phyloP scores from a whole-genome alignment of 805 yeast genomes.

The Cyberlindnera americana region DNA sequence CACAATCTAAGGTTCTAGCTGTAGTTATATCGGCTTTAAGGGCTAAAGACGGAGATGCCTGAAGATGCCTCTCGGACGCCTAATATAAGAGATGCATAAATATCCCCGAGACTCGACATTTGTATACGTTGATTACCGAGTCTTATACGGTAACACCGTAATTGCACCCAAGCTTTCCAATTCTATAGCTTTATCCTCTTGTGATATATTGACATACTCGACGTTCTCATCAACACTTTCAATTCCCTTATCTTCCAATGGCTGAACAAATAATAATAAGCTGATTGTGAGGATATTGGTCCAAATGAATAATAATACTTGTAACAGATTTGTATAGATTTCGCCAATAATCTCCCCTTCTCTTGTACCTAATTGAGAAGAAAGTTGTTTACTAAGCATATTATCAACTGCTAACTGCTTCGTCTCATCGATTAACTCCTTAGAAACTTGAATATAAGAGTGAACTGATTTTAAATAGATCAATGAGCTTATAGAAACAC shows the following conservation, averaged over 20 bases:
- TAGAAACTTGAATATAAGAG: constrained; percentile 1
- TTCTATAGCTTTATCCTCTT: too few relatives aligned
- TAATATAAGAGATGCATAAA: too few relatives aligned
- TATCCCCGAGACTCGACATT: too few relatives aligned
- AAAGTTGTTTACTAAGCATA: constrained; percentile 5
- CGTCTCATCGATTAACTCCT: constrained; percentile 6
- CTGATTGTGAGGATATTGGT: constrained; percentile 7
- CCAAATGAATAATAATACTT: constrained; percentile 11
- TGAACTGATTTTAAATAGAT: constrained; percentile 10
- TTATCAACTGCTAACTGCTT: constrained; percentile 10
- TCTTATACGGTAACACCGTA: too few relatives aligned
- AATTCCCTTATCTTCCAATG: constrained; percentile 6
- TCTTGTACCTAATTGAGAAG: neutral
- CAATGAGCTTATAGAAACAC: constrained; percentile 40
- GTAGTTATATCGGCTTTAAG: too few relatives aligned
- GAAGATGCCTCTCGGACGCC: too few relatives aligned
- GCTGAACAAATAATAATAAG: constrained; percentile 7
- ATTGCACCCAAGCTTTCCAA: too few relatives aligned
- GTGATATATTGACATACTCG: too few relatives aligned
- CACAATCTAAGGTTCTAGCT: too few relatives aligned
- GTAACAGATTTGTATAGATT: constrained; percentile 10
- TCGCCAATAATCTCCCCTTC: constrained; percentile 5
- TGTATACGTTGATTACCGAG: too few relatives aligned
- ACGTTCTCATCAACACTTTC: constrained; percentile 9
- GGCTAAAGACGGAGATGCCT: too few relatives aligned